Conservation (phyloP, 2,329 filamentous ascomycete genomes). For the Sporothrix euskadiensis region DNA sequence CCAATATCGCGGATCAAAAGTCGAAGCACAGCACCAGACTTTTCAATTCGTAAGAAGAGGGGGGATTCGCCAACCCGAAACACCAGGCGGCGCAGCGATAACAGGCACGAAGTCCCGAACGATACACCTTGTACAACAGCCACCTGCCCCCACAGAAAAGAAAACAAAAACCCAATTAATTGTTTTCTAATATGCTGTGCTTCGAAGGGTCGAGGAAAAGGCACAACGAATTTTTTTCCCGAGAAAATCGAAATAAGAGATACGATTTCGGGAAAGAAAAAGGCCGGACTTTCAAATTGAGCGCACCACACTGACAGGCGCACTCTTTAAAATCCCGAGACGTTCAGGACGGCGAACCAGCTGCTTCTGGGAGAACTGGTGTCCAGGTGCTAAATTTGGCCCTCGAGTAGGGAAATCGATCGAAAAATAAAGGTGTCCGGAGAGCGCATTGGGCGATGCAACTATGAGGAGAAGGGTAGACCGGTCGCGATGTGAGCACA, state of each 20-base stretch:
- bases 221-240: not conserved
- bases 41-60: slow-evolving; percentile 24
- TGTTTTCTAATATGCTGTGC: slow-evolving; percentile 4
- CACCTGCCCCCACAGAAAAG: slow-evolving; percentile 27
- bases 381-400: not conserved
- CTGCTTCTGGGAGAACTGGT: not conserved
- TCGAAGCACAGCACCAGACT: not conserved
- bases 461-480: not conserved
- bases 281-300: not conserved
- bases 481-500: slow-evolving; percentile 3
- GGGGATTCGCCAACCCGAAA: slow-evolving; percentile 34
- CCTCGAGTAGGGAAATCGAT: not conserved
- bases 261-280: not conserved
- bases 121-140: slow-evolving; percentile 29
- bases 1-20: not conserved
- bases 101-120: slow-evolving; percentile 26
- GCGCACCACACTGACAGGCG: not conserved
- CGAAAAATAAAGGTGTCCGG: not conserved
- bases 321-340: not conserved
- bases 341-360: slow-evolving; percentile 18
- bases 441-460: not conserved
- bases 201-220: not conserved
- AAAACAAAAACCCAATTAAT: not conserved
- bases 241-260: not conserved
- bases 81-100: slow-evolving; percentile 31